phyloP scores from a whole-genome alignment of 2,329 filamentous ascomycete genomes.

The Arthrocladium fulminans region DNA sequence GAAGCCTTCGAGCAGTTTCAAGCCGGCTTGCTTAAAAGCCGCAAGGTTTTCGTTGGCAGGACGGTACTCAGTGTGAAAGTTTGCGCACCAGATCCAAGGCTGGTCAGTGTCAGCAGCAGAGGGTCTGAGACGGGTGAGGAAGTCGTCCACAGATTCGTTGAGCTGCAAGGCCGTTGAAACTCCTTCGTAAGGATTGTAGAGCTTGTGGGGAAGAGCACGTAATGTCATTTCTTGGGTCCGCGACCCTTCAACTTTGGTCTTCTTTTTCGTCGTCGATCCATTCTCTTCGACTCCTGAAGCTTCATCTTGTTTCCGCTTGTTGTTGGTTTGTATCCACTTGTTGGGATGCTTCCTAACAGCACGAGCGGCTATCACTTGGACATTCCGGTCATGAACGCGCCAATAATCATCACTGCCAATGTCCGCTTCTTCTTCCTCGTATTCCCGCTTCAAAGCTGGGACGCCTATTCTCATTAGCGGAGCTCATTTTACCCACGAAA shows the following conservation, averaged over 20 bases:
- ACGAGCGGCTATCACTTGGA: conserved; percentile 15
- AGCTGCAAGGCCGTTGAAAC: conserved; percentile 50
- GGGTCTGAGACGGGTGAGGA: conserved; percentile 61
- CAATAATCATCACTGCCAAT: conserved; percentile 49
- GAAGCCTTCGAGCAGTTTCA: conserved; percentile 46
- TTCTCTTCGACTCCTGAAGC: background rate
- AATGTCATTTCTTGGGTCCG: conserved; percentile 12
- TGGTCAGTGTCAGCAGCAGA: conserved; percentile 35
- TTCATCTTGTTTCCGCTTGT: conserved; percentile 8
- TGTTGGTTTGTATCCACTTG: background rate
- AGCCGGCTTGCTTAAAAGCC: conserved; percentile 46
- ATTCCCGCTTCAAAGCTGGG: conserved; percentile 37
- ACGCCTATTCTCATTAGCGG: conserved; percentile 41
- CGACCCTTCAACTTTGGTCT: conserved; percentile 1
- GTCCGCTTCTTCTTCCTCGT: conserved; percentile 43
- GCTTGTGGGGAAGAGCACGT: conserved; percentile 15
- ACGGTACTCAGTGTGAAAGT: conserved; percentile 41
- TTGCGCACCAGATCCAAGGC: conserved; percentile 66
- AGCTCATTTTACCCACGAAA: background rate
- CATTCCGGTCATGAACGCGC: conserved; percentile 23
- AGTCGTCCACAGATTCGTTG: conserved; percentile 54
- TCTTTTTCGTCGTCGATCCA: background rate
- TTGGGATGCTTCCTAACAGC: conserved; percentile 6
- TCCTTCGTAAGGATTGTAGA: conserved; percentile 54
- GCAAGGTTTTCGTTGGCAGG: conserved; percentile 38